Evolutionary conservation across 148 eudicot species (phyloP).

Genomic region (Fagopyrum homotropicum): DNA sequence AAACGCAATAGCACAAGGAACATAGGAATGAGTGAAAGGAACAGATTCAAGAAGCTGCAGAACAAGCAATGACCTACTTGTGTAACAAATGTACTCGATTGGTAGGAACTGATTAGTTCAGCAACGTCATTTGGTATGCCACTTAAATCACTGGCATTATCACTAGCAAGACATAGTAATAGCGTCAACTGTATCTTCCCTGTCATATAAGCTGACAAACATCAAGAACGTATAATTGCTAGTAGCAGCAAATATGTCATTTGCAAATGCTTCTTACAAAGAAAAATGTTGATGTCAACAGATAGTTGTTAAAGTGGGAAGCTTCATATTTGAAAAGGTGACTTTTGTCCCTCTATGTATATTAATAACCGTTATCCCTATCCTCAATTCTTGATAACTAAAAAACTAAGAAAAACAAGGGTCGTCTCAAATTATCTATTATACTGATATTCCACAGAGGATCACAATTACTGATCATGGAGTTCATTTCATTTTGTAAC

Average conservation of each 20-base stretch:
- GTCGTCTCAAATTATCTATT: neutral
- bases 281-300: neutral
- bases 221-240: neutral
- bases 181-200: slow-evolving; percentile 51
- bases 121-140: slow-evolving; percentile 46
- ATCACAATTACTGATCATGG: neutral
- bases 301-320: neutral
- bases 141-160: slow-evolving; percentile 28
- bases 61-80: slow-evolving; percentile 46
- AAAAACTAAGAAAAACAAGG: neutral
- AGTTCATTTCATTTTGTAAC: neutral
- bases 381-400: neutral
- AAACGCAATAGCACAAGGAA: neutral
- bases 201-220: slow-evolving; percentile 25
- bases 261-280: neutral
- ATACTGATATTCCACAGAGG: neutral
- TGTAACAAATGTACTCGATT: slow-evolving; percentile 63
- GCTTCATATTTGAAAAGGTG: neutral
- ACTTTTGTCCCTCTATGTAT: neutral
- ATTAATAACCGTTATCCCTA: neutral
- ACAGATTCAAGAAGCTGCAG: neutral
- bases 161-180: slow-evolving; percentile 57
- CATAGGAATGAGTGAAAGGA: neutral
- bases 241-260: neutral
- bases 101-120: slow-evolving; percentile 54